Percentiles rank a stretch among this genome's conserved stretches.
phyloP scores from a whole-genome alignment of 805 yeast genomes.

The Candida xiaguanensis region DNA sequence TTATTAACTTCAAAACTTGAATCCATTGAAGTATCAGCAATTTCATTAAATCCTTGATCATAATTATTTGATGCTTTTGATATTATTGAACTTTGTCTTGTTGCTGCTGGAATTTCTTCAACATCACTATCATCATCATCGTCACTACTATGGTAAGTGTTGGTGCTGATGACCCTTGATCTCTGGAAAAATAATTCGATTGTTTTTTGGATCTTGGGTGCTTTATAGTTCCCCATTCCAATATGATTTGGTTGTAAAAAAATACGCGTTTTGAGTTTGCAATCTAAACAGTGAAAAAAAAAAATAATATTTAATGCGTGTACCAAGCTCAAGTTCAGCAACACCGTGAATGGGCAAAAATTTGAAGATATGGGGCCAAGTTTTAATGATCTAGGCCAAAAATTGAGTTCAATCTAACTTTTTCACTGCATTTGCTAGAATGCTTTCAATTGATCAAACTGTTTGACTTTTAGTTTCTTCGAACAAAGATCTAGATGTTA shows the following conservation, averaged over 20 bases:
- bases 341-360: too few relatives aligned
- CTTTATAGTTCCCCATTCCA: background rate
- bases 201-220: conserved; percentile 2
- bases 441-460: too few relatives aligned
- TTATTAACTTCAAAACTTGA: conserved; percentile 33
- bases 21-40: conserved; percentile 34
- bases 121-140: background rate
- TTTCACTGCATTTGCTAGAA: too few relatives aligned
- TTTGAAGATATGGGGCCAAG: too few relatives aligned
- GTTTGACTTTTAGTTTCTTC: too few relatives aligned
- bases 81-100: conserved; percentile 1
- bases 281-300: background rate
- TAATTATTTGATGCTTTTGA: background rate
- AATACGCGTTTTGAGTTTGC: conserved; percentile 1
- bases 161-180: background rate
- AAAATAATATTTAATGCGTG: too few relatives aligned
- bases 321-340: too few relatives aligned
- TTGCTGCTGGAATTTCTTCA: background rate
- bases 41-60: conserved; percentile 26
- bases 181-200: background rate
- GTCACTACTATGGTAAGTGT: too few relatives aligned
- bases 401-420: too few relatives aligned
- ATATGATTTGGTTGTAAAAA: background rate
- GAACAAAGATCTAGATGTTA: too few relatives aligned
- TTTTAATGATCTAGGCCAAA: too few relatives aligned